Evolutionary conservation across 2,329 filamentous ascomycete species (phyloP).

Genomic region (Calonectria honghensis): DNA sequence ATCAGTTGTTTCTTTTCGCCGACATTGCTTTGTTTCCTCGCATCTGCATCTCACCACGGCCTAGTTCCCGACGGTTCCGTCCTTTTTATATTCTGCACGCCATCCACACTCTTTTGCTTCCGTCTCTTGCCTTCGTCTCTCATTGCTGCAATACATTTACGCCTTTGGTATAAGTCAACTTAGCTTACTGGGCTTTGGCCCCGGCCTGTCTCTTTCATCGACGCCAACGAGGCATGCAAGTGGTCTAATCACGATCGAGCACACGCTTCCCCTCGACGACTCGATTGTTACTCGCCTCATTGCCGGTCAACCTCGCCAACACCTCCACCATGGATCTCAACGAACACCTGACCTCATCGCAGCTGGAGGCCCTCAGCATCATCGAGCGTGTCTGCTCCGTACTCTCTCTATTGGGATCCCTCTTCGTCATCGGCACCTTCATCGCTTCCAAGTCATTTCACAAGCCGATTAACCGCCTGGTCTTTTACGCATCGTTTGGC

Average conservation of each 20-base stretch:
- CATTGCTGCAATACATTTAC: conserved; percentile 16
- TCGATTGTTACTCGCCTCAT: background rate
- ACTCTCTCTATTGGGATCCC: conserved; percentile 81
- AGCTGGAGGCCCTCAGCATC: conserved; percentile 73
- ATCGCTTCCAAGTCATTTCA: conserved; percentile 81
- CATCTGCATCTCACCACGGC: conserved; percentile 6
- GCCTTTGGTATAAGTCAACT: conserved; percentile 15
- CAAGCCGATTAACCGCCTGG: conserved; percentile 90
- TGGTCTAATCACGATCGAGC: conserved; percentile 19
- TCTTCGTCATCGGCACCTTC: conserved; percentile 84
- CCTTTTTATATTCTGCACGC: conserved; percentile 24
- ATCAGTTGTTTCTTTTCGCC: conserved; percentile 23
- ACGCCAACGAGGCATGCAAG: conserved; percentile 31
- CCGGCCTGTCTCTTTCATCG: background rate
- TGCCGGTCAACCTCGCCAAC: background rate
- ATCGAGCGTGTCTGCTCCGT: conserved; percentile 82
- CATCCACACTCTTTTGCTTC: conserved; percentile 41
- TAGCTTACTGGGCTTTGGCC: background rate
- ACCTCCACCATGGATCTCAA: conserved; percentile 14
- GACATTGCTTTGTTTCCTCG: conserved; percentile 3
- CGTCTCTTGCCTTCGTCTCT: conserved; percentile 11
- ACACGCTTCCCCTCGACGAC: background rate
- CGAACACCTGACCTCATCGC: conserved; percentile 48
- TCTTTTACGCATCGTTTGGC: conserved; percentile 89
- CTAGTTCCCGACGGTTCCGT: conserved; percentile 23